Evolutionary conservation across 306 rosid species (phyloP).

Genomic region (Vigna reflexopilosa): DNA sequence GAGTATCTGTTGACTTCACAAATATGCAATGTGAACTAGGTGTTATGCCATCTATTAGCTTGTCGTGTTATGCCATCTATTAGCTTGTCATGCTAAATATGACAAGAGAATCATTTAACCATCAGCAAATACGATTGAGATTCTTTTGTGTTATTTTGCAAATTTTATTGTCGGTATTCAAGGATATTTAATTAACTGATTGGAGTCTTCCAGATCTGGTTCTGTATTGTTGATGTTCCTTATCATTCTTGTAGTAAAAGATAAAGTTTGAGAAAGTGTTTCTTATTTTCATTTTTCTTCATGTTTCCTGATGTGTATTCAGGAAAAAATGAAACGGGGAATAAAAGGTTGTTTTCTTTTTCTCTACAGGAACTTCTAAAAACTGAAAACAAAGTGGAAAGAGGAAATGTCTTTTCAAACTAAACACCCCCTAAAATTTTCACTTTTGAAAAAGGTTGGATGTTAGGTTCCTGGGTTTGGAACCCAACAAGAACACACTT

Average conservation of each 20-base stretch:
- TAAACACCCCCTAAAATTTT: background rate
- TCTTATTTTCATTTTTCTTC: background rate
- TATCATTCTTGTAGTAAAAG: constrained; percentile 37
- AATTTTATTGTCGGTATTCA: constrained; percentile 11
- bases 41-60: constrained; percentile 11
- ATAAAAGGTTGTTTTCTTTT: background rate
- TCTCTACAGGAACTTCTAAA: background rate
- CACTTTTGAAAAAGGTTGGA: background rate
- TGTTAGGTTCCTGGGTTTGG: too few species aligned
- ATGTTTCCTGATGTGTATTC: background rate
- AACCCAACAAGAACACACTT: too few species aligned
- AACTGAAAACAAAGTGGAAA: background rate
- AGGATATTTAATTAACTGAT: constrained; percentile 33
- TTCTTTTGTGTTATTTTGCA: constrained; percentile 26
- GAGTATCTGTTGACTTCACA: constrained; percentile 18
- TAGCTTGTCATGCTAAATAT: background rate
- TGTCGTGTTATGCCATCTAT: background rate
- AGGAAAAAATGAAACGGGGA: background rate
- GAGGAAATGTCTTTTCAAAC: background rate
- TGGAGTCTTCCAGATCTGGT: constrained; percentile 24
- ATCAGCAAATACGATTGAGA: background rate
- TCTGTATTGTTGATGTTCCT: constrained; percentile 24
- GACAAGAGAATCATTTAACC: constrained; percentile 26
- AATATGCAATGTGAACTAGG: constrained; percentile 21
- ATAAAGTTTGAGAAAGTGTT: background rate